Evolutionary conservation across 441 rosid species (phyloP).

Genomic region (Populus trichocarpa): DNA sequence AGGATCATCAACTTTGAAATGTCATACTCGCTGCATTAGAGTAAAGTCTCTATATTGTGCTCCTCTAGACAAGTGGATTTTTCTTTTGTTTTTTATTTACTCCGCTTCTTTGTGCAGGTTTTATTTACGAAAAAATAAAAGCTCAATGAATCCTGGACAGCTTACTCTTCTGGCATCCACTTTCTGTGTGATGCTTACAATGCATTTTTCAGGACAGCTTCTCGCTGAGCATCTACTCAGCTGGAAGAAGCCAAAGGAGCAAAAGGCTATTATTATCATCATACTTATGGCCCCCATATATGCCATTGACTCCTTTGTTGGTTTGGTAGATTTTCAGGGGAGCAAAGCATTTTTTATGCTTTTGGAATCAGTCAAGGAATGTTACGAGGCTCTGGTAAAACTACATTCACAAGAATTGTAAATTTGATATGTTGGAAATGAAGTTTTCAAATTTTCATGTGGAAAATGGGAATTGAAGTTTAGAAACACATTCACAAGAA

Average conservation of each 20-base stretch:
- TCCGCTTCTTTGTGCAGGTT: neutral
- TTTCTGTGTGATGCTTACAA: conserved; percentile 51
- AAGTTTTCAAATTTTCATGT: neutral
- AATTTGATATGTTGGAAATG: conserved; percentile 3
- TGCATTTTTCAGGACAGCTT: conserved; percentile 72
- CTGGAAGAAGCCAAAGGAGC: conserved; percentile 96
- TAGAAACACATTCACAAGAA: neutral
- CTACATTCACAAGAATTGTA: neutral
- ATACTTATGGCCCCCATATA: conserved; percentile 92
- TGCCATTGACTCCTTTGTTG: conserved; percentile 65
- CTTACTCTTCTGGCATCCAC: conserved; percentile 58
- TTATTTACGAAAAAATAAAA: neutral
- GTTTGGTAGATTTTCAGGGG: conserved; percentile 67
- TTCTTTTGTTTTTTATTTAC: neutral
- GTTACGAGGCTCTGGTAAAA: conserved; percentile 90
- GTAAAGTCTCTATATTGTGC: no score
- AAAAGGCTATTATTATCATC: conserved; percentile 78
- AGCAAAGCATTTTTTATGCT: conserved; percentile 72
- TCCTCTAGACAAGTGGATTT: neutral
- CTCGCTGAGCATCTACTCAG: conserved; percentile 66
- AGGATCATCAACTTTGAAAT: neutral
- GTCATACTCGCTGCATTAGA: neutral
- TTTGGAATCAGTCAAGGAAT: conserved; percentile 86
- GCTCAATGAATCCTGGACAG: conserved; percentile 42
- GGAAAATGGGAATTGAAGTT: neutral